Evolutionary conservation across 2,329 filamentous ascomycete species (phyloP).

Genomic region (Talaromyces pinophilus): DNA sequence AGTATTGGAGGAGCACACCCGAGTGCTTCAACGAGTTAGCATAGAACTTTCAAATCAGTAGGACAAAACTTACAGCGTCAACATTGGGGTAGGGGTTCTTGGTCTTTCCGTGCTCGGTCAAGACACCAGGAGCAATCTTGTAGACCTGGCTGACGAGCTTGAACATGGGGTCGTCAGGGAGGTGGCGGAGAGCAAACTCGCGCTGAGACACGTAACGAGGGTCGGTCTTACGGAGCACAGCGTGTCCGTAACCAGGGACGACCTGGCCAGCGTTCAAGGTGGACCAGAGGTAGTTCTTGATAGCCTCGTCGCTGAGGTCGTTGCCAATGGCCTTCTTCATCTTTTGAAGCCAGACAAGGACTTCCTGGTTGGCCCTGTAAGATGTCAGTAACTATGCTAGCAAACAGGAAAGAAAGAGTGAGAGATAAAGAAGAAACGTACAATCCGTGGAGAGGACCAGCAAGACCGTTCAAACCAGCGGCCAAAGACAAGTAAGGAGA

Average conservation of each 20-base stretch:
- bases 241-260: slow-evolving; percentile 97
- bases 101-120: slow-evolving; percentile 99
- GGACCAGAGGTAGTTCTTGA: slow-evolving; percentile 98
- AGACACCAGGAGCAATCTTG: slow-evolving; percentile 97
- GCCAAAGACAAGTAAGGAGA: slow-evolving; percentile 96
- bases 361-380: slow-evolving; percentile 87
- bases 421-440: slow-evolving; percentile 31
- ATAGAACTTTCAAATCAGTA: not conserved
- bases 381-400: not conserved
- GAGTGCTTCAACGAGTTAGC: slow-evolving; percentile 64
- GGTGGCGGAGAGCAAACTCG: slow-evolving; percentile 90
- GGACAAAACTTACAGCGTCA: slow-evolving; percentile 63
- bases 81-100: slow-evolving; percentile 99
- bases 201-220: slow-evolving; percentile 98
- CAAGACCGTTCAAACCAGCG: slow-evolving; percentile 96
- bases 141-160: slow-evolving; percentile 99
- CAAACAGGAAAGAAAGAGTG: too few species aligned
- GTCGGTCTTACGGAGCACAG: slow-evolving; percentile 99
- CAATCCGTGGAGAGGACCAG: slow-evolving; percentile 96
- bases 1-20: slow-evolving; percentile 98
- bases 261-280: slow-evolving; percentile 95
- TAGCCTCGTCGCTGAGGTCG: slow-evolving; percentile 92
- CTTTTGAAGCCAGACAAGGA: slow-evolving; percentile 97
- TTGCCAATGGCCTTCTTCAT: slow-evolving; percentile 96
- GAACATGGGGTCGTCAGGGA: slow-evolving; percentile 98